phyloP scores from a whole-genome alignment of 768 basidiomycete species.

The Rhizopogon vinicolor region DNA sequence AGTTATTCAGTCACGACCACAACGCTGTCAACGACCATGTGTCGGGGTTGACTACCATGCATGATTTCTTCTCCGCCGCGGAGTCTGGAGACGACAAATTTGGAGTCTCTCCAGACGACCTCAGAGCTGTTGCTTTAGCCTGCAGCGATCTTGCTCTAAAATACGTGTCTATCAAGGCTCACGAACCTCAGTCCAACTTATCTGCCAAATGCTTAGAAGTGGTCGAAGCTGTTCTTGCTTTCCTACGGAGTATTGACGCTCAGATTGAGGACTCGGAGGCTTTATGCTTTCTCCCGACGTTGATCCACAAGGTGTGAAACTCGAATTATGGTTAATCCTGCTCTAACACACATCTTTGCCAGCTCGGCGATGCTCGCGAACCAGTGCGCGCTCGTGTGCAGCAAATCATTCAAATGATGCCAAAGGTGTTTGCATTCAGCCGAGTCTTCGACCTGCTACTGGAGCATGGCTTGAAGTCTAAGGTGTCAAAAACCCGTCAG shows the following conservation, averaged over 20 bases:
- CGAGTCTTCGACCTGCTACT: slow-evolving; percentile 85
- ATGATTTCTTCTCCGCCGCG: slow-evolving; percentile 68
- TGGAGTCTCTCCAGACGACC: slow-evolving; percentile 38
- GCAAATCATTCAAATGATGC: slow-evolving; percentile 78
- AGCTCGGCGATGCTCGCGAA: slow-evolving; percentile 94
- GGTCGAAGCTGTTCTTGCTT: slow-evolving; percentile 70
- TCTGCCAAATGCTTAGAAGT: slow-evolving; percentile 86
- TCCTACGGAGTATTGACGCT: slow-evolving; percentile 68
- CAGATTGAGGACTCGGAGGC: slow-evolving; percentile 87
- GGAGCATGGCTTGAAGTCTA: slow-evolving; percentile 85
- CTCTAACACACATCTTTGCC: slow-evolving; percentile 4
- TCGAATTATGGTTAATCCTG: neutral
- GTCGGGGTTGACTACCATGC: slow-evolving; percentile 65
- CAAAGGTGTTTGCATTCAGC: slow-evolving; percentile 91
- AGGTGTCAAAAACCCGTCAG: slow-evolving; percentile 89
- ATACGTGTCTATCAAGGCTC: slow-evolving; percentile 85
- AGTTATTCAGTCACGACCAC: slow-evolving; percentile 93
- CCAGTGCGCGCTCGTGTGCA: slow-evolving; percentile 75
- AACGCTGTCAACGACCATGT: slow-evolving; percentile 92
- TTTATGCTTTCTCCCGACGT: slow-evolving; percentile 80
- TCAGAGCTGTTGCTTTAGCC: slow-evolving; percentile 66
- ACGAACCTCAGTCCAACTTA: slow-evolving; percentile 89
- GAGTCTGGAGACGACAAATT: slow-evolving; percentile 52
- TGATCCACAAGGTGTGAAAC: slow-evolving; percentile 76
- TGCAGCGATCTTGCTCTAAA: slow-evolving; percentile 92